Percentiles rank a stretch among this genome's conserved stretches.
These are phyloP conservation scores for Artemisia tridentata DNA, from an alignment of 129 eudicot genomes.

Conservation along the genomic window DNA sequence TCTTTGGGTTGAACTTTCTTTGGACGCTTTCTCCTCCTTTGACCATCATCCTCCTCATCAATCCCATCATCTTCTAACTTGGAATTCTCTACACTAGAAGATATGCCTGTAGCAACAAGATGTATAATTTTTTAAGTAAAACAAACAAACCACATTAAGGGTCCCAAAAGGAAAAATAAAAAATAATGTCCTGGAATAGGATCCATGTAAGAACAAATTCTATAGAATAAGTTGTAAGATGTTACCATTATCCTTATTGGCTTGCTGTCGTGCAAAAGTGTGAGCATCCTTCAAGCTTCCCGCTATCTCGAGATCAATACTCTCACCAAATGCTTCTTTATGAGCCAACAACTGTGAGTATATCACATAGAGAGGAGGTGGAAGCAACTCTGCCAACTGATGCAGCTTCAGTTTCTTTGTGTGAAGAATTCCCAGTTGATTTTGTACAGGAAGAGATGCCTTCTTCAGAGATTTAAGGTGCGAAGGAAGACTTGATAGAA, in stretches of 20 bases:
- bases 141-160: neutral
- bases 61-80: slow-evolving; percentile 72
- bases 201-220: slow-evolving; percentile 12
- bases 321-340: slow-evolving; percentile 96
- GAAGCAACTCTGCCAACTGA: slow-evolving; percentile 86
- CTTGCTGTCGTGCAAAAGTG: slow-evolving; percentile 75
- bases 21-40: slow-evolving; percentile 92
- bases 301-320: slow-evolving; percentile 75
- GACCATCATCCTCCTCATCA: slow-evolving; percentile 97
- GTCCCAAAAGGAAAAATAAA: neutral
- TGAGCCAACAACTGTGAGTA: slow-evolving; percentile 88
- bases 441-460: slow-evolving; percentile 94
- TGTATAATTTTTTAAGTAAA: no score
- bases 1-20: slow-evolving; percentile 77
- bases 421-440: slow-evolving; percentile 83
- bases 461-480: slow-evolving; percentile 92
- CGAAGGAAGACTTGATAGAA: slow-evolving; percentile 95
- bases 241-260: slow-evolving; percentile 71
- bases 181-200: neutral
- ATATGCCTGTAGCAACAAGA: slow-evolving; percentile 39
- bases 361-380: slow-evolving; percentile 86
- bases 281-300: slow-evolving; percentile 98
- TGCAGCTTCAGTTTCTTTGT: slow-evolving; percentile 85
- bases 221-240: neutral
- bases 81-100: slow-evolving; percentile 56